phyloP scores from a whole-genome alignment of 2,329 filamentous ascomycete species.

The Chaetothyriales sp. region DNA sequence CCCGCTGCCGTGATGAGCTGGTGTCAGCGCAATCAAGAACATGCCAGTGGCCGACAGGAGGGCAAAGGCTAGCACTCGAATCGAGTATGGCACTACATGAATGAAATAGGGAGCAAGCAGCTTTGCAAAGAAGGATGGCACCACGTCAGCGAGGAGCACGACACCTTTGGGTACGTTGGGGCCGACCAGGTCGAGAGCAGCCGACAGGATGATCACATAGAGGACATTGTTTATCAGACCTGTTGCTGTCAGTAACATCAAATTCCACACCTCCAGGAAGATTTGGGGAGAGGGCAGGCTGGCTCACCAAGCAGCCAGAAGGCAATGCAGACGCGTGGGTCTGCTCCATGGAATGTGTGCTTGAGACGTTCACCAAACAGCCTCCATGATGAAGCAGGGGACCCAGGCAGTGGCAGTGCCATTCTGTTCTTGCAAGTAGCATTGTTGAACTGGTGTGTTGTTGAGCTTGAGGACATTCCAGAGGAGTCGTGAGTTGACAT shows the following conservation, averaged over 20 bases:
- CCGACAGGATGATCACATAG: conserved; percentile 91
- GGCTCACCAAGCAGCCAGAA: conserved; percentile 85
- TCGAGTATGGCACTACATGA: conserved; percentile 63
- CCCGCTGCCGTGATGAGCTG: conserved; percentile 39
- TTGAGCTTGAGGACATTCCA: background rate
- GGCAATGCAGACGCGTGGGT: conserved; percentile 57
- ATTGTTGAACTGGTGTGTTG: background rate
- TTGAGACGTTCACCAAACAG: conserved; percentile 52
- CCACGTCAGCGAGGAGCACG: conserved; percentile 81
- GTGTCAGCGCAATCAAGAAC: conserved; percentile 73
- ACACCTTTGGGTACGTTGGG: conserved; percentile 73
- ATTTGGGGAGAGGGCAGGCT: too few species aligned
- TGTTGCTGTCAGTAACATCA: conserved; percentile 26
- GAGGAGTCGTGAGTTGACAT: too few species aligned
- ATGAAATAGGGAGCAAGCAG: conserved; percentile 88
- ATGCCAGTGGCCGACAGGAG: conserved; percentile 67
- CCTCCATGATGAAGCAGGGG: conserved; percentile 55
- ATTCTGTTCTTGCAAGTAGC: conserved; percentile 17
- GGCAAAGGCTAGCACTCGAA: conserved; percentile 61
- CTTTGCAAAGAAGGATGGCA: conserved; percentile 79
- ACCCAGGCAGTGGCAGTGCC: conserved; percentile 39
- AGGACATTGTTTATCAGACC: conserved; percentile 93
- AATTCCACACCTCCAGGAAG: too few species aligned
- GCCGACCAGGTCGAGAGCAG: conserved; percentile 88
- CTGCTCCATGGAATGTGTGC: conserved; percentile 49